Percentiles rank a stretch among this genome's conserved stretches.
Conservation (phyloP, 345 rosid species). For the Eutrema japonicum region DNA sequence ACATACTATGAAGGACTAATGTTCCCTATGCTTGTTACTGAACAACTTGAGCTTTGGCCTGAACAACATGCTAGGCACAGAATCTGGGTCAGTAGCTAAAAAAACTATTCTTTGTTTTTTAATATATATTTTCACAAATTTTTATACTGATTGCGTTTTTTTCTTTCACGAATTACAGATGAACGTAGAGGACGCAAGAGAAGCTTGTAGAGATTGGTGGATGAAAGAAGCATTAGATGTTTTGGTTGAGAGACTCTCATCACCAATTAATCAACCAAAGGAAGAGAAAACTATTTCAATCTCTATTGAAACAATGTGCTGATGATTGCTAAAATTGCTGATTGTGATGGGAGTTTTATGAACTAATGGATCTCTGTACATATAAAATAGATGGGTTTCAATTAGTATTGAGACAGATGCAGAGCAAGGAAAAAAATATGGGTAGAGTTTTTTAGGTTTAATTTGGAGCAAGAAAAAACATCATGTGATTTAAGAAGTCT, state of each 20-base stretch:
- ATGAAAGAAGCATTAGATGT: constrained; percentile 91
- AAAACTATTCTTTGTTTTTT: neutral
- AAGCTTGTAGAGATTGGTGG: constrained; percentile 91
- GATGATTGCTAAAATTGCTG: constrained; percentile 31
- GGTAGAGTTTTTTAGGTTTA: constrained; percentile 22
- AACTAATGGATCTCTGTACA: constrained; percentile 43
- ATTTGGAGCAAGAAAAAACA: constrained; percentile 31
- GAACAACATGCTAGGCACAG: constrained; percentile 70
- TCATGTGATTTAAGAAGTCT: constrained; percentile 42
- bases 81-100: constrained; percentile 56
- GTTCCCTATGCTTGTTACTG: constrained; percentile 89
- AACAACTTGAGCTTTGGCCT: constrained; percentile 89
- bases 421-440: constrained; percentile 17
- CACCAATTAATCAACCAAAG: constrained; percentile 37
- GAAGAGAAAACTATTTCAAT: constrained; percentile 40
- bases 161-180: constrained; percentile 45
- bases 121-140: neutral
- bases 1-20: constrained; percentile 86
- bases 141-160: neutral
- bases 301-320: constrained; percentile 46
- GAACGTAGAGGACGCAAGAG: constrained; percentile 69
- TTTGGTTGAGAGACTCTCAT: constrained; percentile 55
- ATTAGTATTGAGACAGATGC: constrained; percentile 33
- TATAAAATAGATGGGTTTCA: constrained; percentile 33
- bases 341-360: constrained; percentile 12